Evolutionary conservation across 805 yeast species (phyloP).

Genomic region (Candida boleticola): DNA sequence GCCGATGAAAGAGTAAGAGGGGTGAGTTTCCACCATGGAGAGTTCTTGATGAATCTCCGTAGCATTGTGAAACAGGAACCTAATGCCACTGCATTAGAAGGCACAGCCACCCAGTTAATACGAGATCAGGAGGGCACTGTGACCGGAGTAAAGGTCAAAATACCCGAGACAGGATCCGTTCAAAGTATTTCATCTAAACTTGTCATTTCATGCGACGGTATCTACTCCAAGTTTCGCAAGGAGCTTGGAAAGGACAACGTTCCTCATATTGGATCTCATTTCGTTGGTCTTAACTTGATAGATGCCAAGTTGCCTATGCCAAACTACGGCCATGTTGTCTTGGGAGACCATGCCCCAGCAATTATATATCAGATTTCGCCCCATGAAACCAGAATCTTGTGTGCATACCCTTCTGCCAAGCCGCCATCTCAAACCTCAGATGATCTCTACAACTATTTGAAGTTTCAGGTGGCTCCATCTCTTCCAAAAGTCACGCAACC

Average conservation of each 20-base stretch:
- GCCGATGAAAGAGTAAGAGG: slow-evolving; percentile 61
- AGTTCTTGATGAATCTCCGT: slow-evolving; percentile 76
- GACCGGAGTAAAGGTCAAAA: slow-evolving; percentile 70
- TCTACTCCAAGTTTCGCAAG: slow-evolving; percentile 87
- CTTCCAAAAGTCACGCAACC: slow-evolving; percentile 67
- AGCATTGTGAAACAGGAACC: slow-evolving; percentile 62
- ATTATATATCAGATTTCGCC: slow-evolving; percentile 84
- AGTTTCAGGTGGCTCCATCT: slow-evolving; percentile 57
- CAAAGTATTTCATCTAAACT: slow-evolving; percentile 53
- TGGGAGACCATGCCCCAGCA: slow-evolving; percentile 86
- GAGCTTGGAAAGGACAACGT: slow-evolving; percentile 57
- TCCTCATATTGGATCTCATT: slow-evolving; percentile 77
- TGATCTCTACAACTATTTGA: slow-evolving; percentile 60
- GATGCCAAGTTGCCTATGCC: slow-evolving; percentile 75
- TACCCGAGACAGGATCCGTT: slow-evolving; percentile 27
- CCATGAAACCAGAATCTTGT: slow-evolving; percentile 79
- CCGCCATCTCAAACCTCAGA: slow-evolving; percentile 65
- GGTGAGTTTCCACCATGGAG: slow-evolving; percentile 91
- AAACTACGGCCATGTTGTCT: slow-evolving; percentile 83
- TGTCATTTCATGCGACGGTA: slow-evolving; percentile 88
- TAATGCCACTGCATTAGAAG: slow-evolving; percentile 78
- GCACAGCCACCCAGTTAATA: slow-evolving; percentile 71
- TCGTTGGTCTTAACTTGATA: slow-evolving; percentile 76
- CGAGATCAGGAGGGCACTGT: slow-evolving; percentile 54
- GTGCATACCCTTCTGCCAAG: slow-evolving; percentile 75